Evolutionary conservation across 1,139 yeast genomes (phyloP), one percentile per base, ranked within the genome.

Genomic region (Blastobotrys malaysiensis): DNA sequence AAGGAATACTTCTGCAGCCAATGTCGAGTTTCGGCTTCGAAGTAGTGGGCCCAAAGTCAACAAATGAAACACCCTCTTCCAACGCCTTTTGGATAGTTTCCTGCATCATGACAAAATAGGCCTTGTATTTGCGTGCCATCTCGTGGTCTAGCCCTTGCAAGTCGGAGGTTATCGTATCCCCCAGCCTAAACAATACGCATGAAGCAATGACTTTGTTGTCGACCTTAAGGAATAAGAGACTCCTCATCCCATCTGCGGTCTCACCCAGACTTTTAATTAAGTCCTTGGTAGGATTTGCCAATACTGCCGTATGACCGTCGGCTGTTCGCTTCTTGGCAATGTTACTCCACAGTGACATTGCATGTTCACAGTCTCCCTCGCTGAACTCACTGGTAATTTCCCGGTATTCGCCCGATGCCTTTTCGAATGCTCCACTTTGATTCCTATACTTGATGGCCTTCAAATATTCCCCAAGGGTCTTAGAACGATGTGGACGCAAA

Each of bases 61-160:
- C 77, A 63, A 74, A 75, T 20, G 68, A 62, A 27, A 71, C 66
- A 2, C 74, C 73, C 54, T 73, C 77, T 49, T 65, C 63, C 47
- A 76, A 56, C 1, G 78, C 79, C 27, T 75, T 73, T 21, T 67
- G 65, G 31, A 75, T 74, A 16, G 75, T 76, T 53, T 73, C 72
- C 62, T 75, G 79, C 79, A 75, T 75, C 79, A 76, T 76, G 22
- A 76, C 79, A 61, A 75, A 75, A 57, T 75, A 75, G 2, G 78
- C 78, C 58, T 74, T 75, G 58, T 71, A 72, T 51, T 72, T 65
- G 39, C 76, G 70, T 9, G 74, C 73, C 21, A 60, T 62, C 24
- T 73, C 77, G 54, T 75, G 77, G 54, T 75, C 72, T 22, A 76
- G 65, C 3, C 79, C 79, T 59, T 75, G 79, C 5, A 75, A 63